phyloP scores from a whole-genome alignment of 73 alveolate genomes.

The Loxodes magnus region DNA sequence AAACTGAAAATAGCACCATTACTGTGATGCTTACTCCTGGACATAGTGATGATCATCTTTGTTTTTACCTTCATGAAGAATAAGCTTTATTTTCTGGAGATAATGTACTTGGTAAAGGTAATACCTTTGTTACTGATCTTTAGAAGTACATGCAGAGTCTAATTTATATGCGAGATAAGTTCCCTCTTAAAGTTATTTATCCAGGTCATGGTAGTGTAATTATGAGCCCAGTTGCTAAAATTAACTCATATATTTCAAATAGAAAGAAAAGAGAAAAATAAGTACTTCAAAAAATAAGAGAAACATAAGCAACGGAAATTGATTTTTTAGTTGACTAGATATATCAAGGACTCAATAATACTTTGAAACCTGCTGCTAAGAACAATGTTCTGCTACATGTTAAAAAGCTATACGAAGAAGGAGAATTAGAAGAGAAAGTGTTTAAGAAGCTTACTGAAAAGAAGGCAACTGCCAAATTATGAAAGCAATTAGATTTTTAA shows the following conservation, averaged over 20 bases:
- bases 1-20: slow-evolving; percentile 4
- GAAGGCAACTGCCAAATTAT: too few species aligned
- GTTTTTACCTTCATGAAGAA: slow-evolving; percentile 10
- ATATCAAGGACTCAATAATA: too few species aligned
- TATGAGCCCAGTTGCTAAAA: slow-evolving; percentile 7
- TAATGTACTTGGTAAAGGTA: slow-evolving; percentile 22
- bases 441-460: too few species aligned
- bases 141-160: not conserved
- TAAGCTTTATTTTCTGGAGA: slow-evolving; percentile 35
- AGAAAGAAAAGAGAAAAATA: slow-evolving; percentile 13
- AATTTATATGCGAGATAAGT: not conserved
- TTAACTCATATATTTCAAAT: slow-evolving; percentile 12
- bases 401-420: too few species aligned
- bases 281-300: slow-evolving; percentile 6
- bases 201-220: slow-evolving; percentile 9
- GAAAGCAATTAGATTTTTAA: too few species aligned
- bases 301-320: too few species aligned
- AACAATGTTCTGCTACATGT: too few species aligned
- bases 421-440: too few species aligned
- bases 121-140: slow-evolving; percentile 5
- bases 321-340: too few species aligned
- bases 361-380: too few species aligned
- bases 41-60: slow-evolving; percentile 26
- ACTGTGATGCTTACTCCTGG: slow-evolving; percentile 10
- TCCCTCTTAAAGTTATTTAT: not conserved